A percentile compares a stretch with the other conserved stretches of the same genome.
phyloP scores from a whole-genome alignment of 257 asterid genomes.

The Primulina tabacum region DNA sequence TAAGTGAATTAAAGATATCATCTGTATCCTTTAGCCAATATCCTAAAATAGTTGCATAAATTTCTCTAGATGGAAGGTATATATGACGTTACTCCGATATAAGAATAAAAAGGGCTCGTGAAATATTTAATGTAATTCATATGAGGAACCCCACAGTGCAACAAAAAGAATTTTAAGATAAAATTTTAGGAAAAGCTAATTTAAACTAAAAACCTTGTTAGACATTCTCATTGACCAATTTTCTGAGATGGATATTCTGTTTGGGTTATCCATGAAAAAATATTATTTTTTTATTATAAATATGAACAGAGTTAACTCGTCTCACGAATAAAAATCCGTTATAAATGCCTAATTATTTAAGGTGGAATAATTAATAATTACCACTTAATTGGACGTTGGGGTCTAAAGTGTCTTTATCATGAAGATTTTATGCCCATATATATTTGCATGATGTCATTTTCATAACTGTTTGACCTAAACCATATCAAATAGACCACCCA shows the following conservation, averaged over 20 bases:
- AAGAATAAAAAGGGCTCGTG: background rate
- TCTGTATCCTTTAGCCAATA: background rate
- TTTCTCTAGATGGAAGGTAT: conserved; percentile 19
- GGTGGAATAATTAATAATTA: conserved; percentile 6
- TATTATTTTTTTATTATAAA: no score
- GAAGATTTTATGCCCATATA: conserved; percentile 24
- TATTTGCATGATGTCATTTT: conserved; percentile 35
- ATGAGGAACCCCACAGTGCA: no score
- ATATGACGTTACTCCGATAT: conserved; percentile 25
- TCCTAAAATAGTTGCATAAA: conserved; percentile 9
- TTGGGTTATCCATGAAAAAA: no score
- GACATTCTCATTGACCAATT: no score
- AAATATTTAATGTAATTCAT: background rate
- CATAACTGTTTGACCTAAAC: conserved; percentile 39
- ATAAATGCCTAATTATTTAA: no score
- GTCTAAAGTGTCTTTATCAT: conserved; percentile 33
- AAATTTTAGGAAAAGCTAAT: no score
- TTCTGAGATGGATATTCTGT: no score
- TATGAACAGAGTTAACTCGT: no score
- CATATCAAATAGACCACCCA: conserved; percentile 14
- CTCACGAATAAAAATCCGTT: no score
- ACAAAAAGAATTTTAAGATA: no score
- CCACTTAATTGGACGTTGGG: conserved; percentile 14
- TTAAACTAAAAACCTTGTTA: no score
- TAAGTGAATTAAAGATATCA: background rate